Evolutionary conservation across 225 moss, liverwort and hornwort genomes (phyloP), one percentile per base, ranked within the genome.

Genomic region (Polytrichum commune): DNA sequence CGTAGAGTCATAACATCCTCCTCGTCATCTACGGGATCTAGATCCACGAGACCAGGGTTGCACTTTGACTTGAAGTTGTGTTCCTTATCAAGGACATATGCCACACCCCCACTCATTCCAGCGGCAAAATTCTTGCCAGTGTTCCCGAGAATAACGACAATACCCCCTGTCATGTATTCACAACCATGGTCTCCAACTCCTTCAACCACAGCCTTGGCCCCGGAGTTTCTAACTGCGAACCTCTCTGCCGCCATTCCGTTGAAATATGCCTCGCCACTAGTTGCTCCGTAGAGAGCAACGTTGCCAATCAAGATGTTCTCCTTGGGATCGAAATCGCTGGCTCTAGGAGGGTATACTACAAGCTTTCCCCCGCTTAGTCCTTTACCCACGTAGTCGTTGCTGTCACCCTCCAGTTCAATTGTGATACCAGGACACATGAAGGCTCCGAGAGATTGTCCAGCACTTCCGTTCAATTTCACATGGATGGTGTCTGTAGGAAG

Each of bases 311-410:
- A 70, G n/a, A 92, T 92, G 29, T 92, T 92, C 53, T 92, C 92
- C 73, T 87, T 83, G 0, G 89, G 80, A 60, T 92, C 92, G 55
- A 92, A 92, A 6, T 87, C 87, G 81, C 92, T 92, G 27, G 71
- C 29, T 56, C 77, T 77, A 26, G 83, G 85, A 53, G 92, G 92
- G 32, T 92, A 92, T 0, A 89, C 80, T 8, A 89, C 73, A 46
- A 92, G 68, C 74, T 83, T 85, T 0, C 92, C 92, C 27, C 89
- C 92, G 53, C 79, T 89, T 54, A 92, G 76, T 19, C 92, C 92
- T 73, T 92, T 92, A 22, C 89, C 92, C 6, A 89, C 92, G n/a
- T 92, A 92, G 71, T 92, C 89, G 64, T 92, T 92, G 28, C 87
- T 83, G 62, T 92, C 92, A 3, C 92, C 92, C 76, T 92, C 89